Base-by-base conservation (phyloP, 768 basidiomycete species). In the Mycena filopes region DNA sequence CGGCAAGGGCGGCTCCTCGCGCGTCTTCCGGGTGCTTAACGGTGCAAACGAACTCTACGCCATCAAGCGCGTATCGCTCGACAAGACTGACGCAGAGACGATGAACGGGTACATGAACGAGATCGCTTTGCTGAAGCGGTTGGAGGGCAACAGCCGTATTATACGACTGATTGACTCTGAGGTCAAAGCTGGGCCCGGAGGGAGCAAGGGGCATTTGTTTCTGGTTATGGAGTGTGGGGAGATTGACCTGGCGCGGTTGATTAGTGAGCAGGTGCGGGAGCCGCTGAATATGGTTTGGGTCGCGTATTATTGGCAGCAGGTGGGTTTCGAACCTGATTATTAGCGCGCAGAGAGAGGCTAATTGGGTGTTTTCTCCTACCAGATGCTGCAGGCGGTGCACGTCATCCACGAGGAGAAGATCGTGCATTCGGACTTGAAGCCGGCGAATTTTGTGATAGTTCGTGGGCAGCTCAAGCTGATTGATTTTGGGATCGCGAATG, bases 341-440 rank as follows among this genome's bases (percentile, higher is more conserved):
- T 45, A 23, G 47, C 20, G 43, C n/a, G 18, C 16, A 6, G 10
- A 49, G 5, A 20, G 23, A 63, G 28, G 18, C 26, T 42, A 57
- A 20, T 41, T 43, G 67, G 13, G n/a, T 31, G 36, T 46, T 63
- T 36, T 55, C 23, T 36, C 18, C 18, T 12, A 21, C n/a, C 73
- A 98, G 96, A 99, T 99, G 95, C 81, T 99, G 51, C 91, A 98
- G 83, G 96, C 96, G 1, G 97, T 99, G n/a, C 93, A 98, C 63
- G 91, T 98, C 59, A 97, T 98, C 56, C 97, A 99, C 73, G 94
- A 97, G 68, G 96, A 98, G 80, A 97, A 97, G 79, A 98, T 99
- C 66, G 97, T 99, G 3, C 97, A 99, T 78, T 97, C 96, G 21
- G 97, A 99, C 78, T 84, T 99, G 59, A 99, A 99, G 76, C 97